These are phyloP conservation scores for Lachancea quebecensis DNA, from an alignment of 805 yeast genomes.

Conservation along the genomic window DNA sequence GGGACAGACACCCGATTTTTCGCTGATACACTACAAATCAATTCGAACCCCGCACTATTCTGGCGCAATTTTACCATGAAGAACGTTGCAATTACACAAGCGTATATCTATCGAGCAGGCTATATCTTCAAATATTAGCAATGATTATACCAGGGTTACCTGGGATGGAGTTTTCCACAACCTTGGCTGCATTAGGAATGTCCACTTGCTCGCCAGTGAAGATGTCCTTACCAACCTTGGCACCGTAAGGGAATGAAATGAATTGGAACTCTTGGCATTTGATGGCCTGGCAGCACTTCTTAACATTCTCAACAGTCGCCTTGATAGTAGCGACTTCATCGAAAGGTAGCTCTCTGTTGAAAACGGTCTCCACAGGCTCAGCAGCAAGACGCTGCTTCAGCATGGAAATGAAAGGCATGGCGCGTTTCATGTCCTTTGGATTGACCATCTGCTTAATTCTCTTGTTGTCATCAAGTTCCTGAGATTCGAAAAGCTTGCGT, in stretches of 20 bases:
- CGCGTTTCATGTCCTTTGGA: constrained; percentile 90
- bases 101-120: background rate
- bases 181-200: constrained; percentile 54
- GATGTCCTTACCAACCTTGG: constrained; percentile 55
- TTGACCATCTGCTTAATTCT: constrained; percentile 54
- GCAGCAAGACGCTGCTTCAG: constrained; percentile 69
- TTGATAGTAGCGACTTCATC: constrained; percentile 65
- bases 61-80: background rate
- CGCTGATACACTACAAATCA: too few relatives aligned
- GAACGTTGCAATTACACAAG: background rate
- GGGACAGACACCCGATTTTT: too few relatives aligned
- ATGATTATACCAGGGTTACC: constrained; percentile 87
- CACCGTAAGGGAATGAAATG: constrained; percentile 57
- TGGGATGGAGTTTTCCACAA: constrained; percentile 79
- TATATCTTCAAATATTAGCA: constrained; percentile 43
- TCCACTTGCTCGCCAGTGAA: constrained; percentile 64
- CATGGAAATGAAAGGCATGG: constrained; percentile 91
- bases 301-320: constrained; percentile 46
- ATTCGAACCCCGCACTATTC: too few relatives aligned
- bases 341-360: constrained; percentile 83
- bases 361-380: constrained; percentile 70
- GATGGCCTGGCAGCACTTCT: constrained; percentile 56
- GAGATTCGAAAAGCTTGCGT: constrained; percentile 62
- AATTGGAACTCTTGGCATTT: constrained; percentile 52
- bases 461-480: constrained; percentile 57